phyloP scores from a whole-genome alignment of 2,329 filamentous ascomycete species.

The Epichloe brachyelytri region DNA sequence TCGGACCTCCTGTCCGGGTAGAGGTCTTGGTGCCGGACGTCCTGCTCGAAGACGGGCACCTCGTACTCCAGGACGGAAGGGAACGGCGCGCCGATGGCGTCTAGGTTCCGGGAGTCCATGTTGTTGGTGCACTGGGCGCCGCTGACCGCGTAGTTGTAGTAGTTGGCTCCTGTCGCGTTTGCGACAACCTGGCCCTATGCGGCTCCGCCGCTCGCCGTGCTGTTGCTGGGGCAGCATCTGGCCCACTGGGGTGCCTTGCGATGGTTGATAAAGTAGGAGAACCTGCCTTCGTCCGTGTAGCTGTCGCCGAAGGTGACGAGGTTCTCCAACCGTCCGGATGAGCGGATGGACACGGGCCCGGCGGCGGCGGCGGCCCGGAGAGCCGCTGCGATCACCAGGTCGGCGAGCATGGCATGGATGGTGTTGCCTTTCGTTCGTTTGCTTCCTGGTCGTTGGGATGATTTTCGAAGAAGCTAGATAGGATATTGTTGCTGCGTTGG shows the following conservation, averaged over 20 bases:
- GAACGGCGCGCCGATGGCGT: slow-evolving; percentile 37
- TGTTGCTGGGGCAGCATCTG: slow-evolving; percentile 30
- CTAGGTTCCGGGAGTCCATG: slow-evolving; percentile 43
- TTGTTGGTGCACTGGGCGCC: slow-evolving; percentile 63
- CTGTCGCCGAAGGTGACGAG: slow-evolving; percentile 63
- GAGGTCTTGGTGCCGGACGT: slow-evolving; percentile 25
- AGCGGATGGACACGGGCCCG: not conserved
- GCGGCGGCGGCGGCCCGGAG: not conserved
- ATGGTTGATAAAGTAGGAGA: slow-evolving; percentile 50
- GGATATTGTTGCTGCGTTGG: too few species aligned
- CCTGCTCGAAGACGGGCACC: slow-evolving; percentile 41
- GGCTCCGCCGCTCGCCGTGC: slow-evolving; percentile 51
- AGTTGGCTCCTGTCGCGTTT: slow-evolving; percentile 40
- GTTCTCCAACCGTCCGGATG: slow-evolving; percentile 23
- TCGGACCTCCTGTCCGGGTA: slow-evolving; percentile 32
- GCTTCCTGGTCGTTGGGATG: not conserved
- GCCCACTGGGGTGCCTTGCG: slow-evolving; percentile 51
- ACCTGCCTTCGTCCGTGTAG: slow-evolving; percentile 60
- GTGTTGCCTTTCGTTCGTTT: not conserved
- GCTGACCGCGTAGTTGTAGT: slow-evolving; percentile 58
- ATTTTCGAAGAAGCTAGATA: too few species aligned
- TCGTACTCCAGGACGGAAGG: slow-evolving; percentile 52
- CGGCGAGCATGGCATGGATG: not conserved
- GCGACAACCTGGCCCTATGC: slow-evolving; percentile 58
- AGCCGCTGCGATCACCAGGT: not conserved